A percentile compares a stretch with the other conserved stretches of the same genome.
These are phyloP conservation scores for Tilletia horrida DNA, from an alignment of 1,284 basidiomycete genomes.

Conservation along the genomic window DNA sequence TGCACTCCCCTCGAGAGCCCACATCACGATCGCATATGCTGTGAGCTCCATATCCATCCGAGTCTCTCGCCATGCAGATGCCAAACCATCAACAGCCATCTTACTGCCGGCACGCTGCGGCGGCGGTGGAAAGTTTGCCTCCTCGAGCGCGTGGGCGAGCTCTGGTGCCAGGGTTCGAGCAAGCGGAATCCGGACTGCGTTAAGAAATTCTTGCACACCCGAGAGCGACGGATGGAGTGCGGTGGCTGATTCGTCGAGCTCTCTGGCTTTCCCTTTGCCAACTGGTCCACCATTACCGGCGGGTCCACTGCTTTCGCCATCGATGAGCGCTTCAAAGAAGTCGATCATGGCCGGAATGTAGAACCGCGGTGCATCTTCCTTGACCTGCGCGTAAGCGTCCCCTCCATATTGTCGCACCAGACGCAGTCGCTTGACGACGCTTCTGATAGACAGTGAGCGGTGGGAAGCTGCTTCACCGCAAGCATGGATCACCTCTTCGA, in stretches of 20 bases:
- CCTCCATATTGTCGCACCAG: not conserved
- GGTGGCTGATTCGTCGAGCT: not conserved
- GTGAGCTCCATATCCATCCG: not conserved
- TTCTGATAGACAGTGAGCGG: not conserved
- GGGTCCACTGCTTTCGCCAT: not conserved
- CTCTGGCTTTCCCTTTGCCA: slow-evolving; percentile 2
- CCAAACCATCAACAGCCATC: not conserved
- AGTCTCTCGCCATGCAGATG: not conserved
- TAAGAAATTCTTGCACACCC: not conserved
- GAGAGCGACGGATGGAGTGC: not conserved
- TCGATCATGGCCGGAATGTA: slow-evolving; percentile 3
- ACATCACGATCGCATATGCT: slow-evolving; percentile 5
- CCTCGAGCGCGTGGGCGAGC: not conserved
- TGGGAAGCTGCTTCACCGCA: not conserved
- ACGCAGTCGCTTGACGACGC: slow-evolving; percentile 3
- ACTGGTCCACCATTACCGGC: no score
- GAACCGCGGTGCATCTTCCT: not conserved
- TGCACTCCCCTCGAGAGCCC: slow-evolving; percentile 2
- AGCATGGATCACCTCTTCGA: not conserved
- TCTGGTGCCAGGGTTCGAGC: not conserved
- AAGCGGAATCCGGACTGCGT: not conserved
- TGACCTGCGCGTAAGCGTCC: not conserved
- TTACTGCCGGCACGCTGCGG: not conserved
- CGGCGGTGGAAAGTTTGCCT: not conserved
- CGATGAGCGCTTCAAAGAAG: slow-evolving; percentile 11